Evolutionary conservation across 192 early-diverging fungal species (phyloP), one percentile per base, ranked within the genome.

Genomic region (Dimargaris xerosporica): DNA sequence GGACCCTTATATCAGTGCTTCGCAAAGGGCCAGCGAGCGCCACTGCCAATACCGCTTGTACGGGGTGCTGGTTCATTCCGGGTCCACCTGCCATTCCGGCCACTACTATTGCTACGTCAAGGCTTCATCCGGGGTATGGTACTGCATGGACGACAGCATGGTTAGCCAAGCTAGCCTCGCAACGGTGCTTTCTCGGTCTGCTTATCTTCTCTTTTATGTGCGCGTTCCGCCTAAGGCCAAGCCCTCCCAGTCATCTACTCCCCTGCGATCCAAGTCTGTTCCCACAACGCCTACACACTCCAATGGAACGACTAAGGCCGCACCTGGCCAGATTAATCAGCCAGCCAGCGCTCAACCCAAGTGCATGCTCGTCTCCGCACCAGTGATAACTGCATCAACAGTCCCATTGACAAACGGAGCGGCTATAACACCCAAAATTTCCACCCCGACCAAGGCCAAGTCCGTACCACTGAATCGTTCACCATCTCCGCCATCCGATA

Each of bases 51-150:
- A 95, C 56, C 62, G 68, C 29, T 72, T 95, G 13, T 85, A 85
- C 52, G 91, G 83, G 0, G 85, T 95, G 15, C 73, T 91, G 43
- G 87, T 93, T 5, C 93, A 95, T 63, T 53, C 80, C 0, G 93
- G 93, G 9, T 65, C 74, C 26, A 69, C 80, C 0, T 82, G 80
- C 60, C 76, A 85, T 56, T 89, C 86, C 7, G 93, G 93, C 15
- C 93, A 95, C 67, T 95, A 95, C 67, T 90, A 81, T 62, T 82
- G 84, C 43, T 95, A 77, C 71, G 83, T 91, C 47, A 86, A 86
- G 68, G 76, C 78, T n/a, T 73, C 88, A 0, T 76, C 81, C 30
- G 88, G 86, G 5, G 75, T 78, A 13, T 94, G 89, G 89, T 88
- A 83, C 58, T 74, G 80, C 43, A 87, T 89, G 80, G 80, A 92